Percentiles rank a stretch among this genome's conserved stretches.
Conservation (phyloP, 2,329 filamentous ascomycete species). For the Fusarium sp. region DNA sequence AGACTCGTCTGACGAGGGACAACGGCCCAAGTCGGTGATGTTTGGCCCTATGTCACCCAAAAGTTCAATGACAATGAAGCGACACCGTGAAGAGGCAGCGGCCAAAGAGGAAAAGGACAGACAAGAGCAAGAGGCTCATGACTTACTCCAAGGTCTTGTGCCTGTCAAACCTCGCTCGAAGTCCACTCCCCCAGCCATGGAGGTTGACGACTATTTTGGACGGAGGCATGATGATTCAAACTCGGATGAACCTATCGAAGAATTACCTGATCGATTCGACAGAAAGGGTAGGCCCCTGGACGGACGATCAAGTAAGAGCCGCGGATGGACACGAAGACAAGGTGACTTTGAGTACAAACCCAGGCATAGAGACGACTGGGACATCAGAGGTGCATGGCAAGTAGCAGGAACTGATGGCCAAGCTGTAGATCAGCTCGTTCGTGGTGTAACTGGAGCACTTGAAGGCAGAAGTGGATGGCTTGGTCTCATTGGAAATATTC, state of each 20-base stretch:
- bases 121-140: conserved; percentile 34
- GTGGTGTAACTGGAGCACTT: conserved; percentile 48
- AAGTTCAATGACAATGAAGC: conserved; percentile 61
- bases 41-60: conserved; percentile 66
- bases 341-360: conserved; percentile 60
- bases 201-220: conserved; percentile 47
- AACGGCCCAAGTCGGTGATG: conserved; percentile 57
- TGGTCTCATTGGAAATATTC: conserved; percentile 49
- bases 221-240: conserved; percentile 39
- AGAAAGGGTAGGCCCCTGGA: conserved; percentile 58
- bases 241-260: conserved; percentile 58
- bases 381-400: conserved; percentile 60
- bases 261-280: conserved; percentile 64
- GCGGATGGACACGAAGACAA: conserved; percentile 54
- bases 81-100: conserved; percentile 54
- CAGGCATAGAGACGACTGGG: conserved; percentile 51
- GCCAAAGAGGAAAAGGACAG: conserved; percentile 41
- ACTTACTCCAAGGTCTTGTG: conserved; percentile 38
- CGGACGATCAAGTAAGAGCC: conserved; percentile 25
- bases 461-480: conserved; percentile 52
- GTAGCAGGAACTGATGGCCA: conserved; percentile 60
- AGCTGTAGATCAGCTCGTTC: conserved; percentile 55
- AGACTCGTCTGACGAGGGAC: conserved; percentile 31
- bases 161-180: conserved; percentile 30
- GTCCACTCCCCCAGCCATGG: conserved; percentile 47